phyloP scores from a whole-genome alignment of 2,329 filamentous ascomycete species.

The Alternaria atra region DNA sequence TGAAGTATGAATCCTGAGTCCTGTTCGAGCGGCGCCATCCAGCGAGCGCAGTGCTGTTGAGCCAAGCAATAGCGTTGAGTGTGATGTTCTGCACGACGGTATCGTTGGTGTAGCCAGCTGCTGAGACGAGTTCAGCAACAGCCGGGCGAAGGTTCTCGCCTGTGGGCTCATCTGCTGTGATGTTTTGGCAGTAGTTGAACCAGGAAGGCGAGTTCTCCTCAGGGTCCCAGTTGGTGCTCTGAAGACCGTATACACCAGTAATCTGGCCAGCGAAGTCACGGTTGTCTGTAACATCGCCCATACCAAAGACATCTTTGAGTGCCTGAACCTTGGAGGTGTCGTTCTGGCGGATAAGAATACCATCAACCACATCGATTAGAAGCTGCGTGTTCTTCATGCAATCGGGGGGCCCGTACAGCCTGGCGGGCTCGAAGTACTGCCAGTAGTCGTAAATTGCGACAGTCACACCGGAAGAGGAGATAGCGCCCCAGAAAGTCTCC shows the following conservation, averaged over 20 bases:
- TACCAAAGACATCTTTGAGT: slow-evolving; percentile 64
- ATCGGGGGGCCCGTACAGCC: slow-evolving; percentile 64
- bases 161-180: slow-evolving; percentile 57
- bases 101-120: slow-evolving; percentile 59
- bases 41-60: slow-evolving; percentile 56
- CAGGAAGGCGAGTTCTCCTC: slow-evolving; percentile 60
- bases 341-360: slow-evolving; percentile 62
- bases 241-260: slow-evolving; percentile 61
- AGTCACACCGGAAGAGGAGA: slow-evolving; percentile 82
- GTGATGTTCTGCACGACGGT: slow-evolving; percentile 58
- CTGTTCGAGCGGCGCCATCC: slow-evolving; percentile 47
- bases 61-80: slow-evolving; percentile 66
- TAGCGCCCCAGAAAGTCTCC: slow-evolving; percentile 78
- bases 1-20: slow-evolving; percentile 63
- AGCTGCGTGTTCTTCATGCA: slow-evolving; percentile 73
- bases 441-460: slow-evolving; percentile 82
- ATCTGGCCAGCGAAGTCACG: slow-evolving; percentile 64
- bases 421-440: slow-evolving; percentile 68
- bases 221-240: slow-evolving; percentile 66
- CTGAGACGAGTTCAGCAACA: slow-evolving; percentile 57
- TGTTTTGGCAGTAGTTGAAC: slow-evolving; percentile 61
- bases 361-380: slow-evolving; percentile 66
- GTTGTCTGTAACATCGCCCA: slow-evolving; percentile 59
- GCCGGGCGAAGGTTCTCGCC: slow-evolving; percentile 46
- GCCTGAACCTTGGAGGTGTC: slow-evolving; percentile 53